Evolutionary conservation across 106 monocot genomes (phyloP), one percentile per base, ranked within the genome.

Genomic region (Dendrobium catenatum): DNA sequence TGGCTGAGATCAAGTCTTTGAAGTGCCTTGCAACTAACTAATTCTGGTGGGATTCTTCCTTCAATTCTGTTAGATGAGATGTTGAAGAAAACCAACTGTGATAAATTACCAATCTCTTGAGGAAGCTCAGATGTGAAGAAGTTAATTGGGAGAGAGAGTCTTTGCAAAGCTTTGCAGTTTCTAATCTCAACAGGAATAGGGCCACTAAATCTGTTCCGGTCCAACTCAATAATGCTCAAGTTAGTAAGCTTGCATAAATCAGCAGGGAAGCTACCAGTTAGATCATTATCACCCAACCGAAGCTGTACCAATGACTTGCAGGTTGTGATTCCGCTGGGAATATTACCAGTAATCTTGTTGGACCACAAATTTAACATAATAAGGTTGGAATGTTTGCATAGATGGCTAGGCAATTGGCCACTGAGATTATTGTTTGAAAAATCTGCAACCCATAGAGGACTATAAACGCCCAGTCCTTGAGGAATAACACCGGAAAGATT

Each of bases 1-100:
- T 91, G 82, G 70, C 97, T 94, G 75, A 94, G 82, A 89, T 97
- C 97, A 76, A 97, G 88, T n/a, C 92, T 76, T 80, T 97, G 94
- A 72, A 97, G 91, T 83, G 56, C 80, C 26, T 40, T 83, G 84
- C 97, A 97, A 76, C 89, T 92, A 46, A 89, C 85, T 79, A 97
- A 84, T 27, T 87, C 87, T 16, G 80, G 75, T 33, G 97, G 94
- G 29, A 97, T 86, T 8, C 56, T 78, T 55, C 97, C 94, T 20
- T 42, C 61, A 18, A 97, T 61, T 48, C 67, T 86, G 64, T 97
- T 97, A 3, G 90, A 90, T 64, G 97, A 97, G 47, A 97, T 81
- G 72, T 97, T 97, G 61, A 97, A 94, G 74, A 92, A 79, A 46
- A 94, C 97, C 64, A 97, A 85, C 59, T 77, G 73, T 43, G 90